phyloP scores from a whole-genome alignment of 257 asterid species.

The Anisodus tanguticus region DNA sequence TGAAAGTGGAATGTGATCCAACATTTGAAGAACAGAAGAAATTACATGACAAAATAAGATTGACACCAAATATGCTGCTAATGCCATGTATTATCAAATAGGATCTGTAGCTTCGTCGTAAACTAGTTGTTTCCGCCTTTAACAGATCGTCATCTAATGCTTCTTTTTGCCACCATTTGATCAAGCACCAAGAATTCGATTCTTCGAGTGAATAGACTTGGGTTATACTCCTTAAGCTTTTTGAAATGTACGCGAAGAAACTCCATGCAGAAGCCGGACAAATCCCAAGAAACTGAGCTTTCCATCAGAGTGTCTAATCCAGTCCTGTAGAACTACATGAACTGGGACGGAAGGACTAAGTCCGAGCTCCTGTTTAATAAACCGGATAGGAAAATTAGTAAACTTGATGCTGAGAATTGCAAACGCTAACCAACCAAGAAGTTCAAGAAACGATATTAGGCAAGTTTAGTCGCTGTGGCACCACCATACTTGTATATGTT shows the following conservation, averaged over 20 bases:
- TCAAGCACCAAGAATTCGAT: slow-evolving; percentile 21
- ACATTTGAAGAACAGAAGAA: slow-evolving; percentile 26
- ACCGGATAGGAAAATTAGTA: not conserved
- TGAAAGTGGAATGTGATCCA: slow-evolving; percentile 42
- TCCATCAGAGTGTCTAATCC: slow-evolving; percentile 92
- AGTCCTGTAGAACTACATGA: slow-evolving; percentile 90
- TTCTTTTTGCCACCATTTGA: slow-evolving; percentile 17
- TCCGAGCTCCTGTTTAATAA: slow-evolving; percentile 72
- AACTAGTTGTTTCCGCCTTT: not conserved
- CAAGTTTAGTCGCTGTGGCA: not conserved
- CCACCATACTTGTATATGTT: not conserved
- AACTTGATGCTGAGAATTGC: not conserved
- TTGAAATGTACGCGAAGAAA: slow-evolving; percentile 73
- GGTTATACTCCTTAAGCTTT: slow-evolving; percentile 47
- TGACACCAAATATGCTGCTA: slow-evolving; percentile 6
- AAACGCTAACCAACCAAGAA: not conserved
- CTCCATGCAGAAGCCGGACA: slow-evolving; percentile 84
- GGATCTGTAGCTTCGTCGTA: slow-evolving; percentile 11
- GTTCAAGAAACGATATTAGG: not conserved
- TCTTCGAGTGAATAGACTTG: not conserved
- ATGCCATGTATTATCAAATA: not conserved
- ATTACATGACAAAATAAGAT: slow-evolving; percentile 37
- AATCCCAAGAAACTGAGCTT: slow-evolving; percentile 95
- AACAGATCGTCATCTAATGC: not conserved
- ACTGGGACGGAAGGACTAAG: slow-evolving; percentile 85